A percentile compares a stretch with the other conserved stretches of the same genome.
phyloP scores from a whole-genome alignment of 305 asterid genomes.

The Coffea humblotiana region DNA sequence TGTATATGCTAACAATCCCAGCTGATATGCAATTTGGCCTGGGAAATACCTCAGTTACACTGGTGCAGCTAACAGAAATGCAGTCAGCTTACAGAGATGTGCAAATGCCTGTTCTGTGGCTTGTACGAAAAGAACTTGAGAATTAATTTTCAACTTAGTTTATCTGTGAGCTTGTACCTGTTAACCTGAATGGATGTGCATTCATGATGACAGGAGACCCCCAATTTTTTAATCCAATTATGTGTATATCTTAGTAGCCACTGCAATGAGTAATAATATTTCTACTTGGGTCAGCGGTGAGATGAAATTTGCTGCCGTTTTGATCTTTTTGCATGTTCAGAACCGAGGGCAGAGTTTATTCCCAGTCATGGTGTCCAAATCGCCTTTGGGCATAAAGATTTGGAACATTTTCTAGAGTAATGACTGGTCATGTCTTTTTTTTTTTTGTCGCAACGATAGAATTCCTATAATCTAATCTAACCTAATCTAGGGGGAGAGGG shows the following conservation, averaged over 20 bases:
- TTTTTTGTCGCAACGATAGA: too few species aligned
- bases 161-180: neutral
- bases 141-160: neutral
- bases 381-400: neutral
- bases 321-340: neutral
- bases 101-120: neutral
- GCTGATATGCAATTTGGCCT: neutral
- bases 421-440: too few species aligned
- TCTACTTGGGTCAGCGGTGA: neutral
- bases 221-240: neutral
- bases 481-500: too few species aligned
- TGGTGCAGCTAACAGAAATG: neutral
- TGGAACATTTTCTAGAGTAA: neutral
- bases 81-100: neutral
- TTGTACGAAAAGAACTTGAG: neutral
- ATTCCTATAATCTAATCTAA: too few species aligned
- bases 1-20: neutral
- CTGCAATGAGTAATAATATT: neutral
- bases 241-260: neutral
- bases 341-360: neutral
- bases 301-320: neutral
- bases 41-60: conserved; percentile 3
- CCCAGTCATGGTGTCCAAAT: neutral
- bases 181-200: neutral
- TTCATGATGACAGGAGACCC: neutral